Percentiles rank a stretch among this genome's conserved stretches.
These are phyloP conservation scores for Nymphaea colorata DNA, from an alignment of 164 flowering plant genomes.

Conservation along the genomic window DNA sequence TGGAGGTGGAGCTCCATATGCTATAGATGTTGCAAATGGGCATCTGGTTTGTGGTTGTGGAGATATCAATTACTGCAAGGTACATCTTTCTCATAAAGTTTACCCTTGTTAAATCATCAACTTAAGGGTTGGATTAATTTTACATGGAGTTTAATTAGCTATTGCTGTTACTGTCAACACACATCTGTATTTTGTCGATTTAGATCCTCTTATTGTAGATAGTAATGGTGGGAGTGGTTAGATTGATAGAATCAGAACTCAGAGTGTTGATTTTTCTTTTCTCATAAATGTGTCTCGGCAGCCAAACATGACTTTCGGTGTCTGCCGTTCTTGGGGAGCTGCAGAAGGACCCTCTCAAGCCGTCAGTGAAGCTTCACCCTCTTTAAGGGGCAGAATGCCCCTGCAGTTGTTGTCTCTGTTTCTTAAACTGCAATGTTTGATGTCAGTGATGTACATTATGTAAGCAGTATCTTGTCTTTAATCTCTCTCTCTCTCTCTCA, in stretches of 20 bases:
- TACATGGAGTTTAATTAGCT: too few relatives aligned
- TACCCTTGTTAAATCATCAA: background rate
- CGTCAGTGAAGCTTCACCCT: background rate
- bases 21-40: slow-evolving; percentile 71
- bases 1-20: slow-evolving; percentile 75
- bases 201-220: too few relatives aligned
- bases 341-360: slow-evolving; percentile 6
- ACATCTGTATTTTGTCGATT: too few relatives aligned
- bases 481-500: too few relatives aligned
- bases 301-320: slow-evolving; percentile 56
- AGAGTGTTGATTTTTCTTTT: too few relatives aligned
- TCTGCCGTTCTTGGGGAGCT: slow-evolving; percentile 35
- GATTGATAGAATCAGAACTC: too few relatives aligned
- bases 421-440: background rate
- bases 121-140: background rate
- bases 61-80: slow-evolving; percentile 67
- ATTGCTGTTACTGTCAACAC: too few relatives aligned
- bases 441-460: background rate
- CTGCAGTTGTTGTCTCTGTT: background rate
- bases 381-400: background rate
- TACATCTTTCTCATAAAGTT: slow-evolving; percentile 5
- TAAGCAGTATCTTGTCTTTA: too few relatives aligned
- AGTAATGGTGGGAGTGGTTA: too few relatives aligned
- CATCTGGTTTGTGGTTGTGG: slow-evolving; percentile 68
- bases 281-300: slow-evolving; percentile 14